Base-by-base conservation (phyloP, 371 early-diverging fungal species). In the Dentiscutata heterogama region DNA sequence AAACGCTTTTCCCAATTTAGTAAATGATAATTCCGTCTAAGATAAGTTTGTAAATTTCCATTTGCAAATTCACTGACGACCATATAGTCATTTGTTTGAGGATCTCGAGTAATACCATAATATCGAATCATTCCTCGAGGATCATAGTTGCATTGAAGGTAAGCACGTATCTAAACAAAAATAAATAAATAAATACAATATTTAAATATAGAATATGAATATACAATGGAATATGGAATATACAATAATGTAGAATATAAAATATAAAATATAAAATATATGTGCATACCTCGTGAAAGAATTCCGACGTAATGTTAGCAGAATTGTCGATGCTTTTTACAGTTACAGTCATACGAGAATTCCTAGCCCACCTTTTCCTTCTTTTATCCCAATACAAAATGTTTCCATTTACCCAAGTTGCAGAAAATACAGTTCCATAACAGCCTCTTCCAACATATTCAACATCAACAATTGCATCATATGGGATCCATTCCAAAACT, bases 401-500 rank as follows among this genome's bases (percentile, higher is more conserved):
- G n/a, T 63, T 14, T 4, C 80, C 80, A 13, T 22, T 4, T 20
- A 0, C 14, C 80, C 80, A 79, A 25, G 20, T 68, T 3, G 35
- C 80, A 8, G 73, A 80, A 72, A 70, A 80, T 22, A 80, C 81
- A 16, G 18, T 80, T 25, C 81, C 73, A 46, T 53, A 72, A 31
- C 81, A 71, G 20, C 81, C 81, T 72, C 60, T 27, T 42, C 58
- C 71, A 2, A 80, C 3, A 42, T 56, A 80, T 25, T 70, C 31
- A 13, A 80, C 2, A 3, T 72, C 29, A 46, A 31, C 10, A 22
- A 80, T 25, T 25, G 22, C 18, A 10, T 80, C 72, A 68, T 67
- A 71, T n/a, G 72, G 61, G 5, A 80, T 72, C 81, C 81, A 80
- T 72, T 80, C 81, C 6, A 80, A 14, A n/a, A 80, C 46, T 60